A percentile compares a stretch with the other conserved stretches of the same genome.
phyloP scores from a whole-genome alignment of 2,329 filamentous ascomycete species.

The Pleomassaria siparia region DNA sequence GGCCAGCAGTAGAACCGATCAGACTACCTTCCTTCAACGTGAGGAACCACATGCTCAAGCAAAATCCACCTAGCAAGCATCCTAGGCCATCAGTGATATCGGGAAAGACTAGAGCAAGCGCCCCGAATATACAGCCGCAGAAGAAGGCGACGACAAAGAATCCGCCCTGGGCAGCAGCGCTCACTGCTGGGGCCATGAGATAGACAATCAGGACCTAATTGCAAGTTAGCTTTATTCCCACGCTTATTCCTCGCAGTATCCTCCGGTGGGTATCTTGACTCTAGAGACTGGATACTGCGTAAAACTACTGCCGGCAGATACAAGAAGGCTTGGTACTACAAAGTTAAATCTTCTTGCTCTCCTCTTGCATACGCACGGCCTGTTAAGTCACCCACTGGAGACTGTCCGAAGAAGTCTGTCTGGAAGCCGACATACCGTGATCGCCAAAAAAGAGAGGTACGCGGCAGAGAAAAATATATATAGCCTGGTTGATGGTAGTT shows the following conservation, averaged over 20 bases:
- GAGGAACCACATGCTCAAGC: conserved; percentile 86
- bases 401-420: too few species aligned
- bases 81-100: conserved; percentile 84
- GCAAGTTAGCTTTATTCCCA: conserved; percentile 3
- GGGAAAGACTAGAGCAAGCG: conserved; percentile 72
- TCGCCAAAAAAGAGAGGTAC: conserved; percentile 70
- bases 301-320: too few species aligned
- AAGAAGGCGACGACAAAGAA: conserved; percentile 79
- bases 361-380: too few species aligned
- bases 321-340: too few species aligned
- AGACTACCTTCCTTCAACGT: conserved; percentile 76
- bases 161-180: conserved; percentile 75
- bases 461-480: conserved; percentile 71
- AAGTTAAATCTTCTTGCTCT: too few species aligned
- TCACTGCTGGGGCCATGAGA: conserved; percentile 78
- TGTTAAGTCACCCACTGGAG: too few species aligned
- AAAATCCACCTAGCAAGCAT: conserved; percentile 85
- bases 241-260: too few species aligned
- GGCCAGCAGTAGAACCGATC: conserved; percentile 62
- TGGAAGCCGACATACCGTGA: conserved; percentile 54
- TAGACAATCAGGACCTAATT: conserved; percentile 75
- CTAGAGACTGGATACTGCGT: too few species aligned
- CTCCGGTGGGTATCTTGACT: too few species aligned
- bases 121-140: conserved; percentile 74
- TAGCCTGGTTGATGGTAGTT: conserved; percentile 34